Percentiles rank a stretch among this genome's conserved stretches.
These are phyloP conservation scores for Primulina tabacum DNA, from an alignment of 257 asterid species.

Conservation along the genomic window DNA sequence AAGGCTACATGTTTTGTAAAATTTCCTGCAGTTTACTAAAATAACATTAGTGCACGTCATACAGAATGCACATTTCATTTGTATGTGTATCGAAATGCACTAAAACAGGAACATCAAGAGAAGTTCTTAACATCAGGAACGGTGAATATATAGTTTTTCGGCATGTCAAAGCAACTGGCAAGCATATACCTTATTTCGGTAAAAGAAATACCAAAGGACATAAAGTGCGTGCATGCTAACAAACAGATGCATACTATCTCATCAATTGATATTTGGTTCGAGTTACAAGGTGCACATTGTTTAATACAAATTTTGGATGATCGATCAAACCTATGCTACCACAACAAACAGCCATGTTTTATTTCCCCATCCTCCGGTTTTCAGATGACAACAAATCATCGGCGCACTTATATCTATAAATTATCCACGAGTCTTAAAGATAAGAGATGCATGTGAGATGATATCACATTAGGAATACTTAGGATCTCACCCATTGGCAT, in stretches of 20 bases:
- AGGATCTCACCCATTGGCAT: slow-evolving; percentile 62
- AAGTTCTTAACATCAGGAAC: not conserved
- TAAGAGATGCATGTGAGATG: not conserved
- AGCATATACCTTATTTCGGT: not conserved
- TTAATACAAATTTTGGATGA: not conserved
- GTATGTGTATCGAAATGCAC: not conserved
- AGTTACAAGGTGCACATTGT: too few relatives aligned
- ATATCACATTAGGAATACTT: not conserved
- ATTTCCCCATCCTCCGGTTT: too few relatives aligned
- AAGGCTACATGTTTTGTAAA: too few relatives aligned
- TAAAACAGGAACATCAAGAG: not conserved
- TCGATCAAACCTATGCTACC: not conserved
- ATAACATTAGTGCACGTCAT: not conserved
- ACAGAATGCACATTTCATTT: not conserved
- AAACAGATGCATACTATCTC: not conserved
- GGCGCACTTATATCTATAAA: too few relatives aligned
- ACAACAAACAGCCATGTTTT: not conserved
- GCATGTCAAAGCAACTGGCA: not conserved
- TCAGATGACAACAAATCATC: too few relatives aligned
- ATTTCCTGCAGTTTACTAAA: not conserved
- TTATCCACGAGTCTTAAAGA: not conserved
- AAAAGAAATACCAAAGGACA: not conserved
- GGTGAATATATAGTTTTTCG: not conserved
- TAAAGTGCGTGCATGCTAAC: not conserved
- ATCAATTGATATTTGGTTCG: not conserved